Conservation (phyloP, 768 basidiomycete species). For the Steccherinum ochraceum region DNA sequence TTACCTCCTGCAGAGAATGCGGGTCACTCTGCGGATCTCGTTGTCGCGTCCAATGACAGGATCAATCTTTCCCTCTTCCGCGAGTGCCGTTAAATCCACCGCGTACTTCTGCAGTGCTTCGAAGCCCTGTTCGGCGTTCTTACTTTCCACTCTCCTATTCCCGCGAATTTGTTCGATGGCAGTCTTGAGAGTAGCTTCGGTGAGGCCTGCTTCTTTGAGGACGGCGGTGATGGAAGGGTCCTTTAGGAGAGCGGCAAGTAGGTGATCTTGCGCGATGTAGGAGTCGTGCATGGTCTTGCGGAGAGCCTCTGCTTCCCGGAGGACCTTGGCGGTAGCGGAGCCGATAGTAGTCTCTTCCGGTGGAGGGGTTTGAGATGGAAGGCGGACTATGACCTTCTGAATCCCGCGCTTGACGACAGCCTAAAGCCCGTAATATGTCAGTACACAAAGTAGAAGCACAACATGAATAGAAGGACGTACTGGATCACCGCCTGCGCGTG, state of each 20-base stretch:
- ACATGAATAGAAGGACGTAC: slow-evolving; percentile 34
- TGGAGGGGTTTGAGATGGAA: slow-evolving; percentile 79
- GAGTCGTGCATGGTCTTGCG: slow-evolving; percentile 86
- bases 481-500: slow-evolving; percentile 80
- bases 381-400: slow-evolving; percentile 70
- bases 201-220: slow-evolving; percentile 72
- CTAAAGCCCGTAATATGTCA: slow-evolving; percentile 1
- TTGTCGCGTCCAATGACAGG: slow-evolving; percentile 92
- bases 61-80: slow-evolving; percentile 91
- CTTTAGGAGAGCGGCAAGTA: slow-evolving; percentile 79
- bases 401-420: slow-evolving; percentile 58
- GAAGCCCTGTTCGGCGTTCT: slow-evolving; percentile 85
- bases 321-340: slow-evolving; percentile 47
- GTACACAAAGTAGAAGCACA: no score
- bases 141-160: slow-evolving; percentile 79
- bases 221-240: slow-evolving; percentile 60
- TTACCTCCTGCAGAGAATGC: slow-evolving; percentile 76
- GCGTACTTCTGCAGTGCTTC: slow-evolving; percentile 90
- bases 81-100: slow-evolving; percentile 78
- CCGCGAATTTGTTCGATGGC: slow-evolving; percentile 78
- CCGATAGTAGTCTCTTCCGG: slow-evolving; percentile 75
- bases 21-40: slow-evolving; percentile 80
- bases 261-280: slow-evolving; percentile 90
- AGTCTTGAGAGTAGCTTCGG: slow-evolving; percentile 64
- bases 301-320: slow-evolving; percentile 69